Conservation (phyloP, 352 stramenopile species). For the Globisporangium orthogonon region DNA sequence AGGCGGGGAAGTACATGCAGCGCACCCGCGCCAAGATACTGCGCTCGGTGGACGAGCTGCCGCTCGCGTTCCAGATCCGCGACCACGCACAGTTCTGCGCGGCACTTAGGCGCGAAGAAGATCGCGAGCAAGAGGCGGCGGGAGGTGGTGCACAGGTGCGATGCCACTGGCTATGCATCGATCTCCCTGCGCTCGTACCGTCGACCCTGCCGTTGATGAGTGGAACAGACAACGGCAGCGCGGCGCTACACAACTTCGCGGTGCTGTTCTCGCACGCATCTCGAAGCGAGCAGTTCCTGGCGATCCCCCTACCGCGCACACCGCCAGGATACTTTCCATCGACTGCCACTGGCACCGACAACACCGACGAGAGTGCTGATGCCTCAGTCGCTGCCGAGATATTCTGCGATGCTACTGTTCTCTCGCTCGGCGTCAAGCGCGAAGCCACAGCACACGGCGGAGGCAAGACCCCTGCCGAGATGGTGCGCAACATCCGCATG, state of each 20-base stretch:
- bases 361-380: constrained; percentile 1
- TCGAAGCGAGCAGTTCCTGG: constrained; percentile 26
- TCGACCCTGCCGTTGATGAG: background rate
- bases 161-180: constrained; percentile 51
- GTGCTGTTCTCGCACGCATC: constrained; percentile 40
- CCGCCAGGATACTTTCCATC: constrained; percentile 10
- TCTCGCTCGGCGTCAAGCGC: constrained; percentile 49
- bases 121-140: background rate
- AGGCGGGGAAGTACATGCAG: constrained; percentile 27
- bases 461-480: constrained; percentile 72
- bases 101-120: constrained; percentile 16
- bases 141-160: constrained; percentile 8
- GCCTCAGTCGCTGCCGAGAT: constrained; percentile 17
- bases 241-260: constrained; percentile 35
- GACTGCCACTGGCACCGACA: background rate
- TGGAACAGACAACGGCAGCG: background rate
- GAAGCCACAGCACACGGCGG: constrained; percentile 57
- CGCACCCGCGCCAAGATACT: constrained; percentile 37
- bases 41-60: constrained; percentile 27
- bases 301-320: constrained; percentile 46
- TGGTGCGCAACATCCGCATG: constrained; percentile 86
- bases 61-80: constrained; percentile 30
- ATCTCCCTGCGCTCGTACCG: constrained; percentile 23
- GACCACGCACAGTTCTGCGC: constrained; percentile 20
- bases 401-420: constrained; percentile 60